Evolutionary conservation across 2,329 filamentous ascomycete species (phyloP).

Genomic region (Botrytis fragariae): DNA sequence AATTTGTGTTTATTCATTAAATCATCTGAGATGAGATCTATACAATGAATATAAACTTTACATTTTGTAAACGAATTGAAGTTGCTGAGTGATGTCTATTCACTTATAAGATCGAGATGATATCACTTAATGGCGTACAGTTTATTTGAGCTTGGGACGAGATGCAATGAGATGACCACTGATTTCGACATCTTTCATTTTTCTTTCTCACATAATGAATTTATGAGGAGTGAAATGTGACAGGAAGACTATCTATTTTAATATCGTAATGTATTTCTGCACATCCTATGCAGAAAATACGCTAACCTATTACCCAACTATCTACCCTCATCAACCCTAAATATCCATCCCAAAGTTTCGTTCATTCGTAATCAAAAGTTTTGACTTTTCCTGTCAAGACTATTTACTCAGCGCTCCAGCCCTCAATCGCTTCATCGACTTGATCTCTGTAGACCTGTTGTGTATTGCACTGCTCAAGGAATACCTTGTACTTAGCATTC

Average conservation of each 20-base stretch:
- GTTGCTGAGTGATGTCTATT: background rate
- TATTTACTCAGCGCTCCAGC: conserved; percentile 39
- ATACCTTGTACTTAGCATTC: conserved; percentile 90
- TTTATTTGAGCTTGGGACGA: background rate
- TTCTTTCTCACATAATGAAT: background rate
- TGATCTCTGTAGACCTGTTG: conserved; percentile 79
- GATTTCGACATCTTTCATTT: background rate
- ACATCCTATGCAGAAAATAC: background rate
- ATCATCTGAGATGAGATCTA: background rate
- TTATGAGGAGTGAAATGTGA: background rate
- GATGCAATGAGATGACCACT: background rate
- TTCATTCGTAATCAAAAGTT: conserved; percentile 4
- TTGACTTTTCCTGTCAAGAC: background rate
- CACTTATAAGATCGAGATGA: background rate
- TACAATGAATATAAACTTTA: background rate
- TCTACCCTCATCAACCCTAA: background rate
- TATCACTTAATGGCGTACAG: no score
- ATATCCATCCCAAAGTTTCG: background rate
- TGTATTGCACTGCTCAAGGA: conserved; percentile 83
- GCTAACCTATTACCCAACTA: background rate
- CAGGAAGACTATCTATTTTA: background rate
- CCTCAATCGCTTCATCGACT: conserved; percentile 61
- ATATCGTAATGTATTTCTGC: background rate
- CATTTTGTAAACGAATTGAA: background rate
- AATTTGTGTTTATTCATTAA: background rate